Evolutionary conservation across 345 rosid genomes (phyloP).

Genomic region (Lumnitzera racemosa): DNA sequence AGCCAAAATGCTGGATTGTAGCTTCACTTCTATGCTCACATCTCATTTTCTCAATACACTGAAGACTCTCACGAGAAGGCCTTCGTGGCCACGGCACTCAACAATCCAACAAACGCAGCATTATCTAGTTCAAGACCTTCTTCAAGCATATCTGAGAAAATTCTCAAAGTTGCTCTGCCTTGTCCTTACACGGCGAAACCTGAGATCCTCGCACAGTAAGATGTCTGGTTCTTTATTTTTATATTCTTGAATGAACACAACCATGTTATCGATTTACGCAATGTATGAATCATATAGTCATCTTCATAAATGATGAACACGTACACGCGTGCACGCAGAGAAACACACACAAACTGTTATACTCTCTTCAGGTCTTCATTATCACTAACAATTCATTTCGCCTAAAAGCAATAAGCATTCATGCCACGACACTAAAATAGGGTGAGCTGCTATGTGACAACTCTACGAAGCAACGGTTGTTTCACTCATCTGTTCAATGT

Average conservation of each 20-base stretch:
- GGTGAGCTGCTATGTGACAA: slow-evolving; percentile 30
- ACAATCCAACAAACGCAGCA: slow-evolving; percentile 24
- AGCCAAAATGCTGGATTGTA: slow-evolving; percentile 58
- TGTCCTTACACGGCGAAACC: slow-evolving; percentile 35
- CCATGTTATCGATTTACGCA: slow-evolving; percentile 24
- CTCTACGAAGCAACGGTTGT: slow-evolving; percentile 37
- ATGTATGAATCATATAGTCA: slow-evolving; percentile 26
- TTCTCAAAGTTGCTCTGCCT: slow-evolving; percentile 18
- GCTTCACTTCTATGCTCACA: slow-evolving; percentile 34
- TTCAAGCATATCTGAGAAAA: slow-evolving; percentile 27
- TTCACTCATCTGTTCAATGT: slow-evolving; percentile 20
- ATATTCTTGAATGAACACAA: slow-evolving; percentile 17
- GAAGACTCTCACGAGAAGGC: slow-evolving; percentile 28
- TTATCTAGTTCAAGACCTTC: slow-evolving; percentile 27
- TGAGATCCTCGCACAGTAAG: slow-evolving; percentile 28
- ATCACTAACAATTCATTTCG: slow-evolving; percentile 17
- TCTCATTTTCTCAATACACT: slow-evolving; percentile 28
- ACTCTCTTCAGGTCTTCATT: slow-evolving; percentile 38
- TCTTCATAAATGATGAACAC: slow-evolving; percentile 32
- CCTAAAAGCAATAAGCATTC: slow-evolving; percentile 24
- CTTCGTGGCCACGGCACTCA: slow-evolving; percentile 31
- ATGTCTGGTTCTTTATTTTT: slow-evolving; percentile 18
- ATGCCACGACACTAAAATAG: slow-evolving; percentile 23
- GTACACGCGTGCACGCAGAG: slow-evolving; percentile 38
- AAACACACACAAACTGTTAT: slow-evolving; percentile 27